Base-by-base conservation (phyloP, 1,284 basidiomycete species). In the Mycosarcoma maydis region DNA sequence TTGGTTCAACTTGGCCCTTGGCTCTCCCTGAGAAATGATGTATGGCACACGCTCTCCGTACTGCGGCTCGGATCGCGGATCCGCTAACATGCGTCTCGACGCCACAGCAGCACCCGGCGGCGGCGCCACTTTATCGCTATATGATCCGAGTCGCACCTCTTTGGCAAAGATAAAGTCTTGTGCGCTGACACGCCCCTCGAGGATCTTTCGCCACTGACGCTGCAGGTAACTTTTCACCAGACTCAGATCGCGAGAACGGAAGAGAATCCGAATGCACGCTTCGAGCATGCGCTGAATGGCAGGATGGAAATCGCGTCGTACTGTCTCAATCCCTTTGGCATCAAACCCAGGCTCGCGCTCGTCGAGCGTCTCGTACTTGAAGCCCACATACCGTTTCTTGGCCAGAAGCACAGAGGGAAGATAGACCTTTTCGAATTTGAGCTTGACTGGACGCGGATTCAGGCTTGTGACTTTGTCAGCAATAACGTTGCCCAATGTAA, bases 371-470 rank as follows among this genome's bases (percentile, higher is more conserved):
- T 98, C 96, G 73, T 90, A 97, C 82, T 94, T 96, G 85, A 92
- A 94, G 2, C 95, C 95, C 9, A 96, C 94, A 75, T 98, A 98
- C 61, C 94, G 88, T 80, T 98, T 98, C 85, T 98, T 98, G 0
- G 94, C 92, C 85, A 97, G 87, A 20, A 98, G 86, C 0, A 98
- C 88, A 62, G 91, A 94, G 2, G 93, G 94, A 47, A 94, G 86
- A 82, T 97, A 98, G 4, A 98, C 93, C 87, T 98, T 98, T 81
- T 98, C 96, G 72, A 98, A 97, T 82, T 97, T 97, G 60, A 98
- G 87, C 82, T 94, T 96, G 68, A 98, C 86, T 0, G 95, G 96
- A 7, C 88, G 86, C 0, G 94, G 96, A 75, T 98, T 98, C 78
- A 88, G 84, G 1, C 87, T 85, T 2, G 96, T 98, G 52, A 98